Percentiles rank a stretch among this genome's conserved stretches.
Evolutionary conservation across 2,329 filamentous ascomycete species (phyloP).

Genomic region (Diaporthe velutina): DNA sequence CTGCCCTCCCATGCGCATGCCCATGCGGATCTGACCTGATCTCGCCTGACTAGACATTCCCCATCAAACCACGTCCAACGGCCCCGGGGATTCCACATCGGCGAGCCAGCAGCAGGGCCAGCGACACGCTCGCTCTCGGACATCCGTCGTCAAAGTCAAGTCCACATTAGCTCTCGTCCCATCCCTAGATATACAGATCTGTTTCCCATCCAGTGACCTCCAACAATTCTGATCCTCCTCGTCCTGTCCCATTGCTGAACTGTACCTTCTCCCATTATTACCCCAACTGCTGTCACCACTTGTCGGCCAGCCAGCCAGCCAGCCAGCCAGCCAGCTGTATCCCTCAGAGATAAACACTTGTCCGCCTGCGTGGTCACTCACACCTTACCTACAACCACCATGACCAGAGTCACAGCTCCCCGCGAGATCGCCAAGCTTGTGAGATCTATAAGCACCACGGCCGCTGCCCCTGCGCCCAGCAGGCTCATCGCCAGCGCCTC

Average conservation of each 20-base stretch:
- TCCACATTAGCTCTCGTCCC: constrained; percentile 23
- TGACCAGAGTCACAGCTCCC: constrained; percentile 62
- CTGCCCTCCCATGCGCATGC: neutral
- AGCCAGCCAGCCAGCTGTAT: neutral
- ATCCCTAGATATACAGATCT: constrained; percentile 18
- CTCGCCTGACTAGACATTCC: constrained; percentile 25
- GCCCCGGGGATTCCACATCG: constrained; percentile 20
- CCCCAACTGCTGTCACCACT: constrained; percentile 11
- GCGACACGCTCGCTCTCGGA: constrained; percentile 24
- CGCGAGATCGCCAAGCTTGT: constrained; percentile 58
- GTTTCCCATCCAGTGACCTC: neutral
- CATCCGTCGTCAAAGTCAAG: constrained; percentile 26
- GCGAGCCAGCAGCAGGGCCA: constrained; percentile 20
- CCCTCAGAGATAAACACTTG: neutral
- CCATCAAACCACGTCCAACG: constrained; percentile 18
- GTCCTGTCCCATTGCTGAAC: neutral
- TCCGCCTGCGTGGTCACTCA: neutral
- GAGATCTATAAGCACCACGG: constrained; percentile 59
- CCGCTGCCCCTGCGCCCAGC: constrained; percentile 51
- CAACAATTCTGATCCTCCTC: neutral
- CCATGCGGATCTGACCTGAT: constrained; percentile 29
- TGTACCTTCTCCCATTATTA: neutral
- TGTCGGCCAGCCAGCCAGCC: neutral
- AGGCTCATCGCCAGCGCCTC: constrained; percentile 52
- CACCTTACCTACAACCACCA: constrained; percentile 43